Conservation (phyloP, 2,329 filamentous ascomycete species). For the Claviceps arundinis region DNA sequence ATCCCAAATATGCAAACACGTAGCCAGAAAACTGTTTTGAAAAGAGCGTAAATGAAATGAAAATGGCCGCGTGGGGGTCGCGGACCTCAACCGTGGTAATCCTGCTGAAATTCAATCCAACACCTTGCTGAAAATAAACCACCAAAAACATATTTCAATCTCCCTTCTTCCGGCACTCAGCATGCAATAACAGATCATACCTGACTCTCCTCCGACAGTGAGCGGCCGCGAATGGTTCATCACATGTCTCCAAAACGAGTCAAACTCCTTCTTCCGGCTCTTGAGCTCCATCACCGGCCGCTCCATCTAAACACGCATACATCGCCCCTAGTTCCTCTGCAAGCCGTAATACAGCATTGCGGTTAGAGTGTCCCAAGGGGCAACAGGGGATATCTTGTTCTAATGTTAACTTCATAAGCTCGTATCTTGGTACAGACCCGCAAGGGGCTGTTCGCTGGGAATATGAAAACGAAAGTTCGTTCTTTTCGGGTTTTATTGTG, state of each 20-base stretch:
- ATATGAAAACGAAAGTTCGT: slow-evolving; percentile 1
- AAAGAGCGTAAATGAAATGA: not conserved
- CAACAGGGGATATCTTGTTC: not conserved
- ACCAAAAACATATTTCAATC: no score
- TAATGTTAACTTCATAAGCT: slow-evolving; percentile 2
- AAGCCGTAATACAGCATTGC: slow-evolving; percentile 1
- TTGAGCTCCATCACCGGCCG: not conserved
- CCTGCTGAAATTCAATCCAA: not conserved
- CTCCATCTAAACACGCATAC: slow-evolving; percentile 1
- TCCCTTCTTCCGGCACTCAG: no score
- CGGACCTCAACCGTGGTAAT: not conserved
- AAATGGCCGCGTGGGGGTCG: not conserved
- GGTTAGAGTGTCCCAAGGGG: not conserved
- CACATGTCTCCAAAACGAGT: not conserved
- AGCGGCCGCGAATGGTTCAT: not conserved
- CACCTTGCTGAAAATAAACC: no score
- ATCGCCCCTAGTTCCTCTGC: not conserved
- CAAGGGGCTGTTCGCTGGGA: not conserved
- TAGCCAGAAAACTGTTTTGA: not conserved
- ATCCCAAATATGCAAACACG: not conserved
- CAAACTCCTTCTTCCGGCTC: not conserved
- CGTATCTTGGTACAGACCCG: slow-evolving; percentile 6
- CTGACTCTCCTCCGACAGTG: no score
- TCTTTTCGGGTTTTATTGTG: not conserved
- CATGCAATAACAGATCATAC: no score